phyloP scores from a whole-genome alignment of 2,329 filamentous ascomycete genomes.

The Paraconiothyrium brasiliense region DNA sequence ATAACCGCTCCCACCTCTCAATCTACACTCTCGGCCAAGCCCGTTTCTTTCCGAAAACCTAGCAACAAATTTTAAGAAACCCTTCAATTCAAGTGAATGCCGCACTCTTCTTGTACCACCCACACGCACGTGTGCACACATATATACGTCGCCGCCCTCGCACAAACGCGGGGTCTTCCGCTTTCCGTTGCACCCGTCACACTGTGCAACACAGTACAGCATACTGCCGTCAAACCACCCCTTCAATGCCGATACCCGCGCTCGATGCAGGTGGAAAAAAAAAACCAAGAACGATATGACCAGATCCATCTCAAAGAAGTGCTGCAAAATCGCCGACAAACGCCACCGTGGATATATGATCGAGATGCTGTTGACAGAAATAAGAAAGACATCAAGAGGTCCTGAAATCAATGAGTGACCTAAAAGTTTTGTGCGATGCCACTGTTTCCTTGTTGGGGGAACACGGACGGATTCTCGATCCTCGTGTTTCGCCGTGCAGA shows the following conservation, averaged over 20 bases:
- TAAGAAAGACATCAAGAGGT: background rate
- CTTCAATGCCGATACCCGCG: slow-evolving; percentile 5
- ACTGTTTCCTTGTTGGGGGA: slow-evolving; percentile 86
- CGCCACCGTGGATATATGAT: slow-evolving; percentile 12
- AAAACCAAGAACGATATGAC: background rate
- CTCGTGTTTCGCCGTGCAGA: slow-evolving; percentile 90
- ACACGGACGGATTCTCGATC: slow-evolving; percentile 90
- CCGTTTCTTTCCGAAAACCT: background rate
- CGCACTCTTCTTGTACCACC: slow-evolving; percentile 1
- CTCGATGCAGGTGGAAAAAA: slow-evolving; percentile 4
- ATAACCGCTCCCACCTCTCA: background rate
- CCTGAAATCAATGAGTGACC: background rate
- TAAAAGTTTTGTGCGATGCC: slow-evolving; percentile 98
- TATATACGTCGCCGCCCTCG: background rate
- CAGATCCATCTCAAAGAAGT: slow-evolving; percentile 1
- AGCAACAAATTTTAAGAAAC: background rate
- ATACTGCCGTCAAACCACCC: background rate
- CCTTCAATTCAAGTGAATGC: background rate
- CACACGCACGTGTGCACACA: background rate
- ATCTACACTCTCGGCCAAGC: background rate
- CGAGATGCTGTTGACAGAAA: slow-evolving; percentile 8
- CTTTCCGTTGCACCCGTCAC: background rate
- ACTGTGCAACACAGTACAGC: background rate
- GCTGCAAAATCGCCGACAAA: slow-evolving; percentile 12
- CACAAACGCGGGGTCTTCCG: background rate